Evolutionary conservation across 305 asterid genomes (phyloP).

Genomic region (Petunia hybrid): DNA sequence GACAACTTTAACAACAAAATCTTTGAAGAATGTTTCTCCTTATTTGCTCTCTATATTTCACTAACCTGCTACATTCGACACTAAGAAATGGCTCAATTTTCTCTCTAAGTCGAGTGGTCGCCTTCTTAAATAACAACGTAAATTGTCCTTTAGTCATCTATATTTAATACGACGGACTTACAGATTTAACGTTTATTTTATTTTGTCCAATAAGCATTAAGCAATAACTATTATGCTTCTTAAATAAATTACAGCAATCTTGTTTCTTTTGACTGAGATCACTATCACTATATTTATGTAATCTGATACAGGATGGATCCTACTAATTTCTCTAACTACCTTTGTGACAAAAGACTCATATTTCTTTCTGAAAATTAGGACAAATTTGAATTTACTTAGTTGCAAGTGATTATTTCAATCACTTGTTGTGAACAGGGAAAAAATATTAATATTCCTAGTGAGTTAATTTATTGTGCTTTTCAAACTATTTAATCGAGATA

Average conservation of each 20-base stretch:
- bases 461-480: background rate
- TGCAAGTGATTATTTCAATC: background rate
- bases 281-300: background rate
- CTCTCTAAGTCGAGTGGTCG: background rate
- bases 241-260: background rate
- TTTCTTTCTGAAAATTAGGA: background rate
- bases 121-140: background rate
- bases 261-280: background rate
- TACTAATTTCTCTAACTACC: background rate
- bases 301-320: background rate
- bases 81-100: background rate
- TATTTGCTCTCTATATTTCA: background rate
- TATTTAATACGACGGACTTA: background rate
- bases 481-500: background rate
- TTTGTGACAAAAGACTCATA: background rate
- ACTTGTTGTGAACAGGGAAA: background rate
- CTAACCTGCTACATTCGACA: background rate
- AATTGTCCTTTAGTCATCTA: background rate
- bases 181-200: background rate
- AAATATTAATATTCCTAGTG: background rate
- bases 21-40: background rate
- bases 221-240: no score
- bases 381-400: background rate
- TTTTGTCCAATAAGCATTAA: background rate
- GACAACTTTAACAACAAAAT: background rate